Evolutionary conservation across 2,329 filamentous ascomycete genomes (phyloP).

Genomic region (Massarina eburnea): DNA sequence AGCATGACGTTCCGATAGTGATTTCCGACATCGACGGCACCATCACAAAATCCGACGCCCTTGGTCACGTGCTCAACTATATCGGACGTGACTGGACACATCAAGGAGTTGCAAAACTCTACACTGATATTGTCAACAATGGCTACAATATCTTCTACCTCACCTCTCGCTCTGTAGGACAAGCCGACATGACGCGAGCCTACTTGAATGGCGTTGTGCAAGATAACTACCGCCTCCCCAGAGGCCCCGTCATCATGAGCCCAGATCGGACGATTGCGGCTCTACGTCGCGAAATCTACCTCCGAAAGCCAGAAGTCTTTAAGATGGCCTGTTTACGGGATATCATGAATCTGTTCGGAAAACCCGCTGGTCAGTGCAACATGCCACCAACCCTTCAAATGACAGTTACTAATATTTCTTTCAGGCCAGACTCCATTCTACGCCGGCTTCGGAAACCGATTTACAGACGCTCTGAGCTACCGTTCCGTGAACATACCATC

Average conservation of each 20-base stretch:
- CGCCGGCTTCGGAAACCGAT: conserved; percentile 92
- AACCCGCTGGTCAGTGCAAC: conserved; percentile 49
- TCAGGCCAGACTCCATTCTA: conserved; percentile 75
- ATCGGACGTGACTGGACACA: conserved; percentile 99
- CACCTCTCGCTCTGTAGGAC: conserved; percentile 89
- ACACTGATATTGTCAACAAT: conserved; percentile 91
- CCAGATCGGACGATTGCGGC: conserved; percentile 95
- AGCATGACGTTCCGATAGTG: conserved; percentile 85
- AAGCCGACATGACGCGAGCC: conserved; percentile 84
- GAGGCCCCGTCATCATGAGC: conserved; percentile 90
- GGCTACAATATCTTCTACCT: conserved; percentile 99
- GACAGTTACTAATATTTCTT: not conserved
- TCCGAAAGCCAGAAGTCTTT: conserved; percentile 96
- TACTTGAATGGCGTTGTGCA: conserved; percentile 90
- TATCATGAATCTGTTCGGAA: conserved; percentile 81
- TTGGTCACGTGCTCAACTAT: conserved; percentile 94
- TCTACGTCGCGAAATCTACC: conserved; percentile 85
- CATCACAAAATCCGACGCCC: conserved; percentile 94
- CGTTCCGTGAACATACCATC: conserved; percentile 93
- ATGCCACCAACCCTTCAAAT: not conserved
- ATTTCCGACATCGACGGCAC: conserved; percentile 99
- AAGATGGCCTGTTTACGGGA: conserved; percentile 98
- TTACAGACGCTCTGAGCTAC: conserved; percentile 95
- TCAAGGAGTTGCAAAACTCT: conserved; percentile 92
- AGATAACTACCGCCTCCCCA: conserved; percentile 81